phyloP scores from a whole-genome alignment of 352 stramenopile species.

The Pythium brachiatum region DNA sequence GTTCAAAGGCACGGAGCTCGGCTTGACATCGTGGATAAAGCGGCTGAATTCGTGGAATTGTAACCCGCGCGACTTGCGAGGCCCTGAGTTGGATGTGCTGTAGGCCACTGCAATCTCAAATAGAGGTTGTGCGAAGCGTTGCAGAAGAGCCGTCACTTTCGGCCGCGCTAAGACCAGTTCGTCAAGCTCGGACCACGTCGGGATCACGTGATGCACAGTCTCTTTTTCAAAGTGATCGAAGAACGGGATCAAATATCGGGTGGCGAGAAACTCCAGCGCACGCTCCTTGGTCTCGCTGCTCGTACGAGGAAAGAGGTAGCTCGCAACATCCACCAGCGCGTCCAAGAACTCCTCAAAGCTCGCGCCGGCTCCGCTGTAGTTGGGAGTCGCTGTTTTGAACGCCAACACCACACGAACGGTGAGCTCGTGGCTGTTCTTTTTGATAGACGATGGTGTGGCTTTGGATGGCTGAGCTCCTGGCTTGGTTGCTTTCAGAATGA shows the following conservation, averaged over 20 bases:
- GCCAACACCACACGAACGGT: slow-evolving; percentile 36
- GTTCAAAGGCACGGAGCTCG: slow-evolving; percentile 37
- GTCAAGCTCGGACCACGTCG: slow-evolving; percentile 42
- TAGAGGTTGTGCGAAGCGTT: slow-evolving; percentile 44
- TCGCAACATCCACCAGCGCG: slow-evolving; percentile 48
- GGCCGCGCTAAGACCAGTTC: slow-evolving; percentile 26
- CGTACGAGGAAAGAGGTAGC: slow-evolving; percentile 36
- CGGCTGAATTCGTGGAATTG: slow-evolving; percentile 50
- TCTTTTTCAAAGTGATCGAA: slow-evolving; percentile 20
- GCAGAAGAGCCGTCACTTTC: slow-evolving; percentile 30
- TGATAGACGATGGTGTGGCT: slow-evolving; percentile 23
- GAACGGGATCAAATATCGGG: slow-evolving; percentile 37
- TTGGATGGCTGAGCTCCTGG: background rate
- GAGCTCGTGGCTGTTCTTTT: slow-evolving; percentile 39
- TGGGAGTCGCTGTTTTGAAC: slow-evolving; percentile 32
- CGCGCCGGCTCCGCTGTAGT: slow-evolving; percentile 25
- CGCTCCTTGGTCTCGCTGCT: slow-evolving; percentile 27
- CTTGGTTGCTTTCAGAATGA: slow-evolving; percentile 39
- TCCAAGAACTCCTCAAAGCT: slow-evolving; percentile 64
- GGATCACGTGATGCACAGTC: slow-evolving; percentile 15
- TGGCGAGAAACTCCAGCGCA: slow-evolving; percentile 39
- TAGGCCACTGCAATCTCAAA: slow-evolving; percentile 46
- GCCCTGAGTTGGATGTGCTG: slow-evolving; percentile 36
- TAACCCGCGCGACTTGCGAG: slow-evolving; percentile 31
- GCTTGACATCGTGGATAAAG: slow-evolving; percentile 51